phyloP scores from a whole-genome alignment of 2,329 filamentous ascomycete genomes.

The Pyrenophora graminea region DNA sequence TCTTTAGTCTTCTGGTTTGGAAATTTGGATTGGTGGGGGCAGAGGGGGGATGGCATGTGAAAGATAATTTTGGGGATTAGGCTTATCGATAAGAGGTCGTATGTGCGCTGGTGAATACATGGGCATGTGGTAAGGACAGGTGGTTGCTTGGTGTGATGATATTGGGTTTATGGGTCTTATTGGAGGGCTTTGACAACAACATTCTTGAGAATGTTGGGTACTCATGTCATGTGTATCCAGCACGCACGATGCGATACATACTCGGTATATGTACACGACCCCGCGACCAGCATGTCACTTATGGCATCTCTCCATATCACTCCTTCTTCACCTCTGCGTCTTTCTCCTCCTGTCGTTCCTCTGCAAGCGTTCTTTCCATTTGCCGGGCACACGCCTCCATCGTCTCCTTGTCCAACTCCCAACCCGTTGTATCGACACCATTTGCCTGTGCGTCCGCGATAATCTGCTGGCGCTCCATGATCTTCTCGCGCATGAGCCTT shows the following conservation, averaged over 20 bases:
- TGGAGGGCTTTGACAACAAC: too few species aligned
- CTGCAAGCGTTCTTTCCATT: slow-evolving; percentile 27
- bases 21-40: neutral
- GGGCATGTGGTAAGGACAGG: neutral
- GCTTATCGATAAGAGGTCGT: slow-evolving; percentile 33
- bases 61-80: slow-evolving; percentile 13
- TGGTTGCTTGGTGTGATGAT: neutral
- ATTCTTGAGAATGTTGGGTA: too few species aligned
- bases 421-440: slow-evolving; percentile 40
- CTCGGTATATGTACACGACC: too few species aligned
- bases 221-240: too few species aligned
- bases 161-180: too few species aligned
- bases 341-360: slow-evolving; percentile 24
- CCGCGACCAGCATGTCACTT: too few species aligned
- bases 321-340: slow-evolving; percentile 16
- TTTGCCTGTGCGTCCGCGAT: slow-evolving; percentile 44
- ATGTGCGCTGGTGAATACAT: slow-evolving; percentile 21
- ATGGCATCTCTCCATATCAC: neutral
- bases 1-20: neutral
- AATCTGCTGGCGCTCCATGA: slow-evolving; percentile 42
- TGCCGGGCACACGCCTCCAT: slow-evolving; percentile 35
- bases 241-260: too few species aligned
- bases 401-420: slow-evolving; percentile 39
- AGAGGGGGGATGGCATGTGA: slow-evolving; percentile 12
- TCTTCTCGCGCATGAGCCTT: slow-evolving; percentile 49